Evolutionary conservation across 2,329 filamentous ascomycete species (phyloP).

Genomic region (Talaromyces sp.): DNA sequence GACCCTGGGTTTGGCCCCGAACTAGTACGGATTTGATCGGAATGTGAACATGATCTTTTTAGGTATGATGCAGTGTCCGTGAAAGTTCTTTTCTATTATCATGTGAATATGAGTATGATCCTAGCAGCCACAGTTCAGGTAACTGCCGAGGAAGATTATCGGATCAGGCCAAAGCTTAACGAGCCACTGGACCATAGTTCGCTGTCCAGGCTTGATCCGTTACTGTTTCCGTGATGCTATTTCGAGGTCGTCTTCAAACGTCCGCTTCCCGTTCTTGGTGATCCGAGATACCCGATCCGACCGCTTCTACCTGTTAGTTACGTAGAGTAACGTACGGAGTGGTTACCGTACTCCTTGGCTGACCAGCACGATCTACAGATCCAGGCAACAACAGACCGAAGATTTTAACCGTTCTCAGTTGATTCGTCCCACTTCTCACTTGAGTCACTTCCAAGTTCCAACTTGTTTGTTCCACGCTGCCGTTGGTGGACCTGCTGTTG

Average conservation of each 20-base stretch:
- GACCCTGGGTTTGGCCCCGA: background rate
- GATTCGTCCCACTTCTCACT: background rate
- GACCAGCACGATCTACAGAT: slow-evolving; percentile 5
- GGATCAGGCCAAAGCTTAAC: background rate
- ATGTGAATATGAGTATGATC: background rate
- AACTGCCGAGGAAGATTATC: background rate
- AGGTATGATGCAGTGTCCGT: background rate
- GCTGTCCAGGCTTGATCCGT: background rate
- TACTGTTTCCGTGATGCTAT: background rate
- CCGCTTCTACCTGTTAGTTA: background rate
- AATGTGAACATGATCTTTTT: background rate
- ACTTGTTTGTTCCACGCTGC: too few relatives aligned
- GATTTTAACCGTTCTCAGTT: background rate
- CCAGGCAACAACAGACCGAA: background rate
- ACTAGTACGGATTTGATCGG: background rate
- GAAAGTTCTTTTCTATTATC: background rate
- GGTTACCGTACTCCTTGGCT: background rate
- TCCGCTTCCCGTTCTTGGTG: background rate
- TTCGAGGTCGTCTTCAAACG: background rate
- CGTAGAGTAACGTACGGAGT: too few relatives aligned
- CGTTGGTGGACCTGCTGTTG: background rate
- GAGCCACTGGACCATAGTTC: background rate
- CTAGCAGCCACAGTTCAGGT: background rate
- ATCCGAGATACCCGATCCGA: slow-evolving; percentile 1
- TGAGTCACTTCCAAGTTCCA: too few relatives aligned